Conservation (phyloP, 805 yeast species). For the Yamadazyma akitaensis region DNA sequence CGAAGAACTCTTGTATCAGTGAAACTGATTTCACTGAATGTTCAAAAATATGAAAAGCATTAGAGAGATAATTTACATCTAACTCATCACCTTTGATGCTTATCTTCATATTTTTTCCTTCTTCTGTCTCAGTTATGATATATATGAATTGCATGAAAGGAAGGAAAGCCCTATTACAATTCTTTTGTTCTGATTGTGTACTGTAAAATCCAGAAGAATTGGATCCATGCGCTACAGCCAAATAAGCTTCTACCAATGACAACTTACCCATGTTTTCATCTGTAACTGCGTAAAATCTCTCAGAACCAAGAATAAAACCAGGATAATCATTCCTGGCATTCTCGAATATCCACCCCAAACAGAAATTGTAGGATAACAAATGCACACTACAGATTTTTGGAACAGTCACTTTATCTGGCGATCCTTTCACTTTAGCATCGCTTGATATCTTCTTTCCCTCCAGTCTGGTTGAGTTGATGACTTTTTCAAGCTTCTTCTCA, state of each 20-base stretch:
- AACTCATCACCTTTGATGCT: constrained; percentile 64
- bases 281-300: constrained; percentile 63
- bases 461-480: background rate
- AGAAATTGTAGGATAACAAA: constrained; percentile 59
- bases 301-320: constrained; percentile 79
- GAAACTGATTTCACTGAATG: constrained; percentile 46
- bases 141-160: constrained; percentile 65
- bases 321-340: constrained; percentile 45
- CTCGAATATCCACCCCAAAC: constrained; percentile 79
- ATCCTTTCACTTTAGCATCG: background rate
- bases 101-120: constrained; percentile 35
- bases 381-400: constrained; percentile 48
- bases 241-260: constrained; percentile 63
- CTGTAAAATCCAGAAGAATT: constrained; percentile 49
- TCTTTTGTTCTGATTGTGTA: constrained; percentile 41
- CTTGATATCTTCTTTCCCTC: background rate
- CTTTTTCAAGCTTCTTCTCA: constrained; percentile 3
- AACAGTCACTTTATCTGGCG: constrained; percentile 9
- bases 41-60: constrained; percentile 54
- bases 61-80: constrained; percentile 61
- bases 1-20: constrained; percentile 35
- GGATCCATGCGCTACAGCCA: constrained; percentile 67
- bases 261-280: constrained; percentile 63
- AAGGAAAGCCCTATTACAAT: constrained; percentile 60
- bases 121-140: constrained; percentile 26